A percentile compares a stretch with the other conserved stretches of the same genome.
Conservation (phyloP, 306 rosid genomes). For the Dalbergia cochinchinensis region DNA sequence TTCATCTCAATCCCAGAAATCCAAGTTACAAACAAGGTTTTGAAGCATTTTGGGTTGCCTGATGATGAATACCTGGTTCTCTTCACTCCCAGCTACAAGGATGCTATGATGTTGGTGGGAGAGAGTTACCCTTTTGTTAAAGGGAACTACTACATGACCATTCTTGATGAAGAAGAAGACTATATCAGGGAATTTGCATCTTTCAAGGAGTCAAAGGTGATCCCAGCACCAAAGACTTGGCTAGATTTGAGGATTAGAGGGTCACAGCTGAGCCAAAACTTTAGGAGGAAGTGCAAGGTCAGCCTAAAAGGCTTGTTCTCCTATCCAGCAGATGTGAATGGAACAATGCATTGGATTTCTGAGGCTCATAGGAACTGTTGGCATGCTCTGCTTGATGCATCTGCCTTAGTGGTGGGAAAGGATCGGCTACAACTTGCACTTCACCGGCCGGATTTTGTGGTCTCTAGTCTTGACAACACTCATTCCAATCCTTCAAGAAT, state of each 20-base stretch:
- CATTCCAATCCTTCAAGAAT: conserved; percentile 75
- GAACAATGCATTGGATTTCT: conserved; percentile 88
- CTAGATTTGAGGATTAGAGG: conserved; percentile 84
- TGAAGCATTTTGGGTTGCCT: conserved; percentile 79
- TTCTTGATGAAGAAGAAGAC: conserved; percentile 63
- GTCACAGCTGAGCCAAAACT: conserved; percentile 83
- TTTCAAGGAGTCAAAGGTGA: conserved; percentile 78
- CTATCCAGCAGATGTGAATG: conserved; percentile 77
- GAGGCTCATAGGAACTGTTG: conserved; percentile 91
- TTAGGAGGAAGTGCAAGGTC: conserved; percentile 82
- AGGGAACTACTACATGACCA: conserved; percentile 74
- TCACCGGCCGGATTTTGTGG: conserved; percentile 85
- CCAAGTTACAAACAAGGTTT: conserved; percentile 72
- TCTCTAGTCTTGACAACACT: conserved; percentile 77
- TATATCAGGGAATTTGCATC: conserved; percentile 68
- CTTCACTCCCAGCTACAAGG: conserved; percentile 73
- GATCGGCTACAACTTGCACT: conserved; percentile 72
- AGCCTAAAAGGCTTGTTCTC: conserved; percentile 84
- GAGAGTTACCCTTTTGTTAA: conserved; percentile 82
- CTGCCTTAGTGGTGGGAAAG: conserved; percentile 70
- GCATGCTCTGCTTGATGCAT: conserved; percentile 94
- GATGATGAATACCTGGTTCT: conserved; percentile 79
- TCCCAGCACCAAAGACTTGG: conserved; percentile 74
- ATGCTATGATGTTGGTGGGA: conserved; percentile 81
- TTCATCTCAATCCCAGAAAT: conserved; percentile 86